These are phyloP conservation scores for Trichoderma reesei DNA, from an alignment of 495 filamentous ascomycete species.

Conservation along the genomic window DNA sequence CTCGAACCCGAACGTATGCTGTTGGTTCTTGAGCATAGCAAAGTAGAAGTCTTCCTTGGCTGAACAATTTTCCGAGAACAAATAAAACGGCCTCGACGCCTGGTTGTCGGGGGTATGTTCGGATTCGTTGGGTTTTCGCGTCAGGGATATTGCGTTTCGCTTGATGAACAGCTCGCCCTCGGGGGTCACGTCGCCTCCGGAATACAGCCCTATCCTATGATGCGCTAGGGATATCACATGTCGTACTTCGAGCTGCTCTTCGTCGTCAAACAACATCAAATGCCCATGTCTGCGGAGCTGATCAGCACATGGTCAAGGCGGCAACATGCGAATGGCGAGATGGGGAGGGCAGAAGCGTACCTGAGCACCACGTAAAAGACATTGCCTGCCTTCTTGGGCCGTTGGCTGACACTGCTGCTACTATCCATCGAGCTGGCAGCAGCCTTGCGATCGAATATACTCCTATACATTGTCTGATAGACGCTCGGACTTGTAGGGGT, in stretches of 20 bases:
- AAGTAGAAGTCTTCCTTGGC: conserved; percentile 99
- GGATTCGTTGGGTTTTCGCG: conserved; percentile 52
- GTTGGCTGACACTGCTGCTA: conserved; percentile 40
- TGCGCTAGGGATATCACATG: conserved; percentile 89
- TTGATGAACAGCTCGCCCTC: conserved; percentile 95
- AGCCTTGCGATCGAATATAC: conserved; percentile 81
- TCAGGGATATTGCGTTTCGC: conserved; percentile 83
- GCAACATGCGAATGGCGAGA: background rate
- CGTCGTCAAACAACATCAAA: conserved; percentile 93
- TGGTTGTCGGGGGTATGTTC: conserved; percentile 43
- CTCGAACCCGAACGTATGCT: conserved; percentile 46
- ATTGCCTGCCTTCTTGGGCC: conserved; percentile 65
- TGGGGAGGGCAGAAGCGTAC: conserved; percentile 32
- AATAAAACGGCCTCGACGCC: conserved; percentile 69
- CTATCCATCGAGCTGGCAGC: conserved; percentile 35
- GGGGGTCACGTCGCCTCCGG: conserved; percentile 67
- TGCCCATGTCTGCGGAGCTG: conserved; percentile 65
- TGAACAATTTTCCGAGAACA: conserved; percentile 89
- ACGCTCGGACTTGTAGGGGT: conserved; percentile 78
- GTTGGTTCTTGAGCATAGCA: conserved; percentile 76
- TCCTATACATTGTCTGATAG: conserved; percentile 95
- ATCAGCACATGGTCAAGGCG: conserved; percentile 13
- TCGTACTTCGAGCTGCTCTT: conserved; percentile 77
- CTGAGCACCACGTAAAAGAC: conserved; percentile 90
- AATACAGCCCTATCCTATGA: conserved; percentile 77